Conservation (phyloP, 805 yeast species). For the Teunomyces aglyptinius region DNA sequence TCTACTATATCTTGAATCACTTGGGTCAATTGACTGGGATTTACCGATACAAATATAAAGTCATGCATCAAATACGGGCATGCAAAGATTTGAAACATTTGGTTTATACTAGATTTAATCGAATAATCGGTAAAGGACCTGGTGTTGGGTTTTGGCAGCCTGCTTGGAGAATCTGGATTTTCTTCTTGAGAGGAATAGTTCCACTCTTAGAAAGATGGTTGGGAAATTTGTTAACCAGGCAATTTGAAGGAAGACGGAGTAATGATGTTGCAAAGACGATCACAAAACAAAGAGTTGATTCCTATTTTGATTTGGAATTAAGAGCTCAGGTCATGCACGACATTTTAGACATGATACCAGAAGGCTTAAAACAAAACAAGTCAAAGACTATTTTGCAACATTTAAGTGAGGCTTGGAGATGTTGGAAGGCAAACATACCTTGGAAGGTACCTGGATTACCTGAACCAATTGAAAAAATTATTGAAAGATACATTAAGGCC, state of each 20-base stretch:
- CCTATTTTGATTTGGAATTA: constrained; percentile 89
- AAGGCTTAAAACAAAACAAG: constrained; percentile 82
- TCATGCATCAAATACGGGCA: constrained; percentile 96
- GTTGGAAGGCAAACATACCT: constrained; percentile 98
- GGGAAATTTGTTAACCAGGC: constrained; percentile 86
- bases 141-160: constrained; percentile 99
- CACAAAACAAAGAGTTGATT: constrained; percentile 93
- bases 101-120: constrained; percentile 80
- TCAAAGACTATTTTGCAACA: constrained; percentile 89
- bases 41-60: constrained; percentile 93
- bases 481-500: constrained; percentile 86
- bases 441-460: constrained; percentile 98
- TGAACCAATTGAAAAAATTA: constrained; percentile 79
- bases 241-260: constrained; percentile 91
- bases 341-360: constrained; percentile 95
- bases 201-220: constrained; percentile 95
- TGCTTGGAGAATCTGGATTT: constrained; percentile 96
- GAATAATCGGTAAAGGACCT: constrained; percentile 92
- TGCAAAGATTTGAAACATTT: constrained; percentile 95
- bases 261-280: constrained; percentile 91
- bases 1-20: constrained; percentile 87
- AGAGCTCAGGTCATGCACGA: constrained; percentile 95
- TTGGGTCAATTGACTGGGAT: constrained; percentile 95
- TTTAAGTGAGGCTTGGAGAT: constrained; percentile 97
- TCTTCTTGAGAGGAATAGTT: constrained; percentile 84